phyloP scores from a whole-genome alignment of 1,284 basidiomycete genomes.

The Phaffia rhodozyma region DNA sequence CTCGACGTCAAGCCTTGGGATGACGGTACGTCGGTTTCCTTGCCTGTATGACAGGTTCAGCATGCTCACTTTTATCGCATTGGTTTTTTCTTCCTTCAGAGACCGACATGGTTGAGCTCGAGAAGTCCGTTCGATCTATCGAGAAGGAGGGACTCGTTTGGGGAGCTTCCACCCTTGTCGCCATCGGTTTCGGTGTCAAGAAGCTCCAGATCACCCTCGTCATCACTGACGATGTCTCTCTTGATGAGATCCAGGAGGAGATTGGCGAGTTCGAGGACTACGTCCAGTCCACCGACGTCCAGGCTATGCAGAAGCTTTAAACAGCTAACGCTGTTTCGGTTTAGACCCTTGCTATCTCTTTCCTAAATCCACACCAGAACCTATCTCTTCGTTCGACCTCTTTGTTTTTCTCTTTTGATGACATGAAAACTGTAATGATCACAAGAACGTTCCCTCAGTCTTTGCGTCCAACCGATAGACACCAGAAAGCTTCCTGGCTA shows the following conservation, averaged over 20 bases:
- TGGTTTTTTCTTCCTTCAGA: slow-evolving; percentile 38
- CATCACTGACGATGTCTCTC: slow-evolving; percentile 76
- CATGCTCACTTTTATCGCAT: background rate
- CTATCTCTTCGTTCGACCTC: too few species aligned
- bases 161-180: slow-evolving; percentile 58
- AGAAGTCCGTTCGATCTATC: slow-evolving; percentile 71
- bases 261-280: slow-evolving; percentile 62
- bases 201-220: slow-evolving; percentile 93
- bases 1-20: slow-evolving; percentile 44
- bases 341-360: too few species aligned
- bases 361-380: too few species aligned
- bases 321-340: too few species aligned
- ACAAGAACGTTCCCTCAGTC: too few species aligned
- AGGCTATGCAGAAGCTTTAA: slow-evolving; percentile 28
- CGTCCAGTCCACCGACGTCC: slow-evolving; percentile 75
- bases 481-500: too few species aligned
- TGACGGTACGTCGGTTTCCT: background rate
- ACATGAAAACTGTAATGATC: too few species aligned
- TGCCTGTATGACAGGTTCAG: too few species aligned
- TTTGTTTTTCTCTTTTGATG: too few species aligned
- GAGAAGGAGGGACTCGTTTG: slow-evolving; percentile 87
- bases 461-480: too few species aligned
- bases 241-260: slow-evolving; percentile 88
- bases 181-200: slow-evolving; percentile 85
- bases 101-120: slow-evolving; percentile 87